Evolutionary conservation across 176 grass and related monocot genomes (phyloP), one percentile per base, ranked within the genome.

Genomic region (Musa beccarii): DNA sequence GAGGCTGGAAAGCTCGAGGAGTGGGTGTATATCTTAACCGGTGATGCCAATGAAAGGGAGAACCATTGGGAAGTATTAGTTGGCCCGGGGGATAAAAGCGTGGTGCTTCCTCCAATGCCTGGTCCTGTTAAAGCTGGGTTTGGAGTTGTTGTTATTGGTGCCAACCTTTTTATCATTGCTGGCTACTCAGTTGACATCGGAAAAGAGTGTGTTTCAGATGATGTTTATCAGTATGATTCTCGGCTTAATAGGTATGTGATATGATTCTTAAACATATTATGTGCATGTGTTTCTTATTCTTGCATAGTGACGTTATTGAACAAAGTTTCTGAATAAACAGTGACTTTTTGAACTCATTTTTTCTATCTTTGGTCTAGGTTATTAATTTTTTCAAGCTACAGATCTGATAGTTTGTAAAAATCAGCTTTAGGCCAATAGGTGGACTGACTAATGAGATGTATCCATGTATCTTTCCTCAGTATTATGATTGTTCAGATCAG

Each of bases 171-270:
- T 19, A 79, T 90, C 63, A 80, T 92, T 19, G 87, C 81, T 71
- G 89, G 89, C 15, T 92, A 89, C 69, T 80, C 25, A 69, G 74
- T 75, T 84, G 66, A 87, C 16, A 53, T 81, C 57, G 89, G 82
- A 49, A 88, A 68, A 13, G 85, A 87, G 49, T 81, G n/a, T 77
- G 89, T 87, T 75, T 96, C 85, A 26, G 77, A 92, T 68, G 89
- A 92, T 54, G 85, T 89, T 67, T 89, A 87, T 72, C 79, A 80
- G 5, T 96, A 96, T 10, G 83, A 96, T 88, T 91, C 87, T 52
- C 79, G 83, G 68, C 82, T 96, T 50, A 96, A 96, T 73, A 81
- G 84, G 93, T 96, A 75, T 21, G 16, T 24, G 21, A 1, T 29
- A 23, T 66, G 69, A 11, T 26, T 53, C 81, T 56, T 75, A 28